A percentile compares a stretch with the other conserved stretches of the same genome.
phyloP scores from a whole-genome alignment of 495 filamentous ascomycete genomes.

The Tuber calosporum region DNA sequence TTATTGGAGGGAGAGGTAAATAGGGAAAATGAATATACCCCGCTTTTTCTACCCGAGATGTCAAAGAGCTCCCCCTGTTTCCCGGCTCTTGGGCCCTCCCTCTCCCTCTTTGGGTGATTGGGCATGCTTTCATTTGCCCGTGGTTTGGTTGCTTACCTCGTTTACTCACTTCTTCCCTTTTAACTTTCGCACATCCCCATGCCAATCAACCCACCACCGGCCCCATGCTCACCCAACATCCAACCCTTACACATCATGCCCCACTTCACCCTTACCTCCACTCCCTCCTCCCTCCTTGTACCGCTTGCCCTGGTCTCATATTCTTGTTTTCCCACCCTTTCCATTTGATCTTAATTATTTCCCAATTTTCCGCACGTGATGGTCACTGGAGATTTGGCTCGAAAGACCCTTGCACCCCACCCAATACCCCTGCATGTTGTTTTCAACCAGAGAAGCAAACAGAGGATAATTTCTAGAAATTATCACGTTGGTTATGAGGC shows the following conservation, averaged over 20 bases:
- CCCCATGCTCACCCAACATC: neutral
- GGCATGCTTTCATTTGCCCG: slow-evolving; percentile 24
- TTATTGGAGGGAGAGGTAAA: neutral
- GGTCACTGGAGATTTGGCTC: neutral
- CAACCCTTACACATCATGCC: neutral
- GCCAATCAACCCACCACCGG: neutral
- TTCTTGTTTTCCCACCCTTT: neutral
- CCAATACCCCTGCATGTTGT: neutral
- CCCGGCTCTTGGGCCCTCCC: slow-evolving; percentile 5
- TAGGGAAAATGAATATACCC: slow-evolving; percentile 10
- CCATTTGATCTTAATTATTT: slow-evolving; percentile 5
- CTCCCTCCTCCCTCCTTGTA: neutral
- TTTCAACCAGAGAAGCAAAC: slow-evolving; percentile 13
- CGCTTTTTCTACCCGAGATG: slow-evolving; percentile 31
- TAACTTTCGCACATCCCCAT: neutral
- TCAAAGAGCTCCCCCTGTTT: slow-evolving; percentile 21
- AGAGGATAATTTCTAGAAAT: slow-evolving; percentile 24
- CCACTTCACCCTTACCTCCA: neutral
- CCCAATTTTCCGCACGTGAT: slow-evolving; percentile 35
- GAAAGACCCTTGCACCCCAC: neutral
- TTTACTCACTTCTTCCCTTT: neutral
- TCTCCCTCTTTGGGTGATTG: slow-evolving; percentile 8
- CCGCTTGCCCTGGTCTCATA: neutral
- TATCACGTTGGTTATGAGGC: neutral
- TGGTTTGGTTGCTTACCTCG: slow-evolving; percentile 8